Evolutionary conservation across 2,329 filamentous ascomycete genomes (phyloP).

Genomic region (Chaetomium strumarium): DNA sequence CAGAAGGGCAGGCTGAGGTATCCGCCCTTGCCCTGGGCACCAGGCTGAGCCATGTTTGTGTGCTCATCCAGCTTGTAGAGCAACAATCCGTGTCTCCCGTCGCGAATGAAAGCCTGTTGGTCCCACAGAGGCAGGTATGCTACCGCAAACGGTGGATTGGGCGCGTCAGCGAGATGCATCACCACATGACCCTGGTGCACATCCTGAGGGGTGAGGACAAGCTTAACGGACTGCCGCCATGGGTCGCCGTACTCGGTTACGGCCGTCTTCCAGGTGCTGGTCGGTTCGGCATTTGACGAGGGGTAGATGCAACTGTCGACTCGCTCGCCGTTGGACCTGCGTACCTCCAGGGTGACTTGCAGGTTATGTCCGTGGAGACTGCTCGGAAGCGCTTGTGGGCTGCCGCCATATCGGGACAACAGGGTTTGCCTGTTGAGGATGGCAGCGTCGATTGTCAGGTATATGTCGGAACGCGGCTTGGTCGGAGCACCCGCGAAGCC

Average conservation of each 20-base stretch:
- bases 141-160: constrained; percentile 82
- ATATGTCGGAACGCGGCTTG: constrained; percentile 87
- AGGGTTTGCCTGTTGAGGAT: constrained; percentile 70
- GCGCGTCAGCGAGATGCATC: constrained; percentile 82
- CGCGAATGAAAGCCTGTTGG: constrained; percentile 78
- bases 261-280: constrained; percentile 85
- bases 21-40: constrained; percentile 66
- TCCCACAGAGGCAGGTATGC: constrained; percentile 94
- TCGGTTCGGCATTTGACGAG: constrained; percentile 69
- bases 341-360: constrained; percentile 84
- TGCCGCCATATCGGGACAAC: constrained; percentile 62
- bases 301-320: constrained; percentile 85
- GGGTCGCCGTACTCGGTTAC: constrained; percentile 70
- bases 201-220: constrained; percentile 72
- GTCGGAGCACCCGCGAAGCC: constrained; percentile 90
- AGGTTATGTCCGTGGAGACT: constrained; percentile 65
- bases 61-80: constrained; percentile 90
- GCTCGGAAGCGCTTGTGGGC: constrained; percentile 62
- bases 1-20: constrained; percentile 83
- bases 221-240: constrained; percentile 84
- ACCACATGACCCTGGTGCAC: constrained; percentile 80
- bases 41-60: constrained; percentile 62
- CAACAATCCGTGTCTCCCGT: constrained; percentile 74
- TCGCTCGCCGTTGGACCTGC: constrained; percentile 68
- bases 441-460: constrained; percentile 76